Base-by-base conservation (phyloP, 192 early-diverging fungal genomes). In the Spinellus fusiger region DNA sequence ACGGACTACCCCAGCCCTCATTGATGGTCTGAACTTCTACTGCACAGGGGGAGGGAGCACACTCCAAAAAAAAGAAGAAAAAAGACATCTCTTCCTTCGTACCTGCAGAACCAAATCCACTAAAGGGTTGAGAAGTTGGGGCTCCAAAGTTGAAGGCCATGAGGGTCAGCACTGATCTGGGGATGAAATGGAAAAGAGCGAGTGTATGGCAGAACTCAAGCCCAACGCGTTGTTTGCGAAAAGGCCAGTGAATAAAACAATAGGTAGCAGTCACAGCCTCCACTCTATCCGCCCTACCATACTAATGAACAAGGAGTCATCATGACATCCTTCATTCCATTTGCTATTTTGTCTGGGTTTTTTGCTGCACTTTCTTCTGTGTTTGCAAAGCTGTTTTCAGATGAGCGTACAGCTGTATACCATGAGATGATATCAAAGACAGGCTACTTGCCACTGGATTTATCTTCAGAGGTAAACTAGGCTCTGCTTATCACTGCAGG, bases 291-390 rank as follows among this genome's bases (percentile, higher is more conserved):
- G 5, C 18, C 40, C 13, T 44, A 12, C 13, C 40, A 6, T 2
- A 44, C 13, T n/a, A 44, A 44, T 12, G 1, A 44, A 12, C 6
- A 37, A 13, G 13, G 6, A 44, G 3, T n/a, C 40, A n/a, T 18
- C 13, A 44, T 44, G 40, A 12, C 51, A 31, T 71, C 76, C 2
- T 80, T 77, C 51, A 63, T 80, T 23, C 59, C 71, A n/a, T 68
- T 65, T 37, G 76, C 82, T 2, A 57, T 78, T 51, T 68, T 86
- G 5, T 86, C 87, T 22, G 93, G 93, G 4, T 62, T 79, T 2
- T 84, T 89, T 69, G 93, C 89, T 0, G 79, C 89, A 35, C 71
- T 88, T 18, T 82, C 91, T 31, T 91, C 89, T 10, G 84, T 93
- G 22, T 88, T 85, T 77, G 88, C 88, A 54, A 94, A 94, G 59